Base-by-base conservation (phyloP, 2,329 filamentous ascomycete species). In the Magnaporthiopsis rhizophila region DNA sequence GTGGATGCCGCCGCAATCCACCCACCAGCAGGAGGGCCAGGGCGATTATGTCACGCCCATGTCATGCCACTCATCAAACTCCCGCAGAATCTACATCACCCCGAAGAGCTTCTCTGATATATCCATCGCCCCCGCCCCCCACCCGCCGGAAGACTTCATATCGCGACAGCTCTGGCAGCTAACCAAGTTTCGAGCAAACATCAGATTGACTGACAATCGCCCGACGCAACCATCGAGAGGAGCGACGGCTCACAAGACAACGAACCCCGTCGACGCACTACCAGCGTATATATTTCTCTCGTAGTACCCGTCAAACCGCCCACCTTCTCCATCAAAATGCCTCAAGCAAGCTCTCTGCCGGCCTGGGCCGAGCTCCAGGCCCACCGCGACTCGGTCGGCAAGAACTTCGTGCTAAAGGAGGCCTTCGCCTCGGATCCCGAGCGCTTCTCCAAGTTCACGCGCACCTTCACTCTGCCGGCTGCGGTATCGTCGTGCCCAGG, bases 281-380 rank as follows among this genome's bases (percentile, higher is more conserved):
- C 34, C 34, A 18, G 15, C 15, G 3, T 45, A 32, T 34, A 28
- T 60, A 53, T 11, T 6, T 53, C 21, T 18, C 18, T 53, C 11
- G 7, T 6, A 53, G 18, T 24, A 9, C 21, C 28, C 3, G 4
- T 3, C 59, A 18, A 36, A 36, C 53, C 38, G 24, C 59, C 9
- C 24, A 12, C 30, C 45, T 11, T 18, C 45, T 24, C 21, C 1
- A n/a, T 53, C 45, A 81, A 71, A 69, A 88, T 96, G 86, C 85
- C 91, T 71, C 92, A 96, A 81, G 89, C 94, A 71, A 92, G 88
- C 75, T 89, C 92, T 68, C 89, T 97, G 71, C 83, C 87, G 71
- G 88, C 92, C 74, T 99, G 95, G 94, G 85, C 89, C 76, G 86
- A 90, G 75, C 92, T 99, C 74, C 91, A 96, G 80, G 84, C 91